A percentile compares a stretch with the other conserved stretches of the same genome.
Evolutionary conservation across 179 eudicot species (phyloP).

Genomic region (Camellia oleifera): DNA sequence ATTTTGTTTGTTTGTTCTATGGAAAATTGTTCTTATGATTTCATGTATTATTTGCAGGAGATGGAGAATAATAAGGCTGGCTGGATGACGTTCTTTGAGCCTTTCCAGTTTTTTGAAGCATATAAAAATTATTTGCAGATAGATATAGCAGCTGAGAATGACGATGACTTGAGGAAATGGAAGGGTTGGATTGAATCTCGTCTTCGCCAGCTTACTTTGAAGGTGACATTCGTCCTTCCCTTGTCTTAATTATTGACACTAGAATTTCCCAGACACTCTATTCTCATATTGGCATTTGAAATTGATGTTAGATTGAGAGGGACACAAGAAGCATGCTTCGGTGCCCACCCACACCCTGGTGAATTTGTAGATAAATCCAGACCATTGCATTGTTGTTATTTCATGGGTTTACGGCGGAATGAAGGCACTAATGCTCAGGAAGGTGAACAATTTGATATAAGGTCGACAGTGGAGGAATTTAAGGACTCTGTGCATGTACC

Average conservation of each 20-base stretch:
- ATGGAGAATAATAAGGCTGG: conserved; percentile 58
- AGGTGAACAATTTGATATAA: conserved; percentile 52
- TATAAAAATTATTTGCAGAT: conserved; percentile 78
- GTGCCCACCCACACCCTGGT: conserved; percentile 67
- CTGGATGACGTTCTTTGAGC: conserved; percentile 71
- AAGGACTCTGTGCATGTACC: conserved; percentile 42
- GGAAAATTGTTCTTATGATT: not conserved
- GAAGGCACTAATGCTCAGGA: conserved; percentile 35
- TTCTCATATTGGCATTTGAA: conserved; percentile 38
- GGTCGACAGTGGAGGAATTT: conserved; percentile 51
- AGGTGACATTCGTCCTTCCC: conserved; percentile 24
- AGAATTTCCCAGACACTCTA: not conserved
- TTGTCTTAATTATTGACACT: not conserved
- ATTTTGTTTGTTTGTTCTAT: conserved; percentile 5
- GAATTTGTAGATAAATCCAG: conserved; percentile 45
- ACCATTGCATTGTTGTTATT: conserved; percentile 40
- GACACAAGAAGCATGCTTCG: conserved; percentile 60
- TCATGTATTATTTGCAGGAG: conserved; percentile 33
- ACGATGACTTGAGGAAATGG: conserved; percentile 65
- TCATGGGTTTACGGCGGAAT: conserved; percentile 59
- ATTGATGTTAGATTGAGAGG: conserved; percentile 66
- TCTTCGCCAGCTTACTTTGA: conserved; percentile 56
- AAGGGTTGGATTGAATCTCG: conserved; percentile 94
- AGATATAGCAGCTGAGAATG: conserved; percentile 67
- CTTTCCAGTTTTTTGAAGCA: conserved; percentile 69